A percentile compares a stretch with the other conserved stretches of the same genome.
Evolutionary conservation across 306 rosid genomes (phyloP).

Genomic region (Sophora flavescens): DNA sequence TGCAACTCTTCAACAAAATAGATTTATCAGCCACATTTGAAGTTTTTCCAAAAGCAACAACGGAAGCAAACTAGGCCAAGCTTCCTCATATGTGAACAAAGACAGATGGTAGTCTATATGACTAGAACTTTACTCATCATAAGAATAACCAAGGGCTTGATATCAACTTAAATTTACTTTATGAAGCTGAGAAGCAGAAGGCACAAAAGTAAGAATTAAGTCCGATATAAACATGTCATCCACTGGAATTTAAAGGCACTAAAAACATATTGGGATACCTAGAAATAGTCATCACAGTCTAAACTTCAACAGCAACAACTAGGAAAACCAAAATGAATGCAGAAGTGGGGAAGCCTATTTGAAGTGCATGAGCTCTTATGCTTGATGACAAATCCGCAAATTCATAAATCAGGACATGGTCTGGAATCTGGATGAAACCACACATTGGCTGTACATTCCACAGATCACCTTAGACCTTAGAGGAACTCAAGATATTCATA

Average conservation of each 20-base stretch:
- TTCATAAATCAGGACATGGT: background rate
- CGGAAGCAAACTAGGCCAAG: background rate
- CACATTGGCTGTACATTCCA: constrained; percentile 2
- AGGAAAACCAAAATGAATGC: constrained; percentile 7
- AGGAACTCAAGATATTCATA: constrained; percentile 13
- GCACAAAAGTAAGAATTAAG: background rate
- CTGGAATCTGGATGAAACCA: constrained; percentile 22
- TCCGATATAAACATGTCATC: constrained; percentile 7
- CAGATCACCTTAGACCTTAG: constrained; percentile 3
- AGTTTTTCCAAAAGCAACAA: constrained; percentile 3
- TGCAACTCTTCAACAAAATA: background rate
- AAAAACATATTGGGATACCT: background rate
- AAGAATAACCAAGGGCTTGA: constrained; percentile 11
- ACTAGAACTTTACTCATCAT: background rate
- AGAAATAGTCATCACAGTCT: background rate
- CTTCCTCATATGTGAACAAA: background rate
- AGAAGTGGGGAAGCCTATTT: background rate
- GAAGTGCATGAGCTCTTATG: constrained; percentile 5
- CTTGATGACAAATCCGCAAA: constrained; percentile 13
- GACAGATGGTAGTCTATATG: background rate
- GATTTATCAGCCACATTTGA: background rate
- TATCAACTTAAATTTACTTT: background rate
- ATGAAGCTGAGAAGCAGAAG: background rate
- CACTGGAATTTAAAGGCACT: constrained; percentile 9
- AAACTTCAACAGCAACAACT: background rate